These are phyloP conservation scores for Phanerochaete sordida DNA, from an alignment of 768 basidiomycete genomes.

Conservation along the genomic window DNA sequence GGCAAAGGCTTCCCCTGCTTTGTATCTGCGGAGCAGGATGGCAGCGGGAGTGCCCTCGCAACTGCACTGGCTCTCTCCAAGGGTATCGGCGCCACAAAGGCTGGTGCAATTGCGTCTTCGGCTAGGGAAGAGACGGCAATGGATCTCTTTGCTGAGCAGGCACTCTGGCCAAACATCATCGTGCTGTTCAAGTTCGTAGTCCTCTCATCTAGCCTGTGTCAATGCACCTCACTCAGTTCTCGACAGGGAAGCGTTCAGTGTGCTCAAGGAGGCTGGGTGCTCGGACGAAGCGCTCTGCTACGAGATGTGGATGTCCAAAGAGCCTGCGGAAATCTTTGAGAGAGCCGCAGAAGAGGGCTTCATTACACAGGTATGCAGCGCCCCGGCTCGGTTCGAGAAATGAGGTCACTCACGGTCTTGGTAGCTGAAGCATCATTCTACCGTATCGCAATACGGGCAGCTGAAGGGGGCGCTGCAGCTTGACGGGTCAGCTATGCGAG, in stretches of 20 bases:
- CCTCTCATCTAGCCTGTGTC: too few species aligned
- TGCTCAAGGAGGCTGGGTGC: constrained; percentile 61
- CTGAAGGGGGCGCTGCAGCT: constrained; percentile 54
- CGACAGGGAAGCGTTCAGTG: constrained; percentile 53
- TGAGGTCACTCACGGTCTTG: background rate
- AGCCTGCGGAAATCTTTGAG: constrained; percentile 68
- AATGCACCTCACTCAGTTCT: too few species aligned
- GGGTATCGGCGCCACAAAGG: constrained; percentile 59
- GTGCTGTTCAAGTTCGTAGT: constrained; percentile 60
- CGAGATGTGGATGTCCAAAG: constrained; percentile 76
- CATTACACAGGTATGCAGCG: constrained; percentile 42
- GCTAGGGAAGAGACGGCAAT: constrained; percentile 61
- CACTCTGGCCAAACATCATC: constrained; percentile 66
- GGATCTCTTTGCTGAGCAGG: constrained; percentile 65
- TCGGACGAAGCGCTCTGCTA: constrained; percentile 66
- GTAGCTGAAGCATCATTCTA: constrained; percentile 59
- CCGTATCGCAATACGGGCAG: constrained; percentile 61
- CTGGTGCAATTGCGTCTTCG: constrained; percentile 61
- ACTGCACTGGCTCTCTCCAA: constrained; percentile 51
- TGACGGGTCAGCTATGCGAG: constrained; percentile 44
- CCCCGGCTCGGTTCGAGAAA: too few species aligned
- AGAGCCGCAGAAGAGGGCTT: constrained; percentile 66
- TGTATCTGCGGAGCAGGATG: constrained; percentile 62
- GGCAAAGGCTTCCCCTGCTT: constrained; percentile 63
- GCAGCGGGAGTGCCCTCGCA: constrained; percentile 42